Evolutionary conservation across 1,284 basidiomycete genomes (phyloP).

Genomic region (Butyriboletus appendiculatus): DNA sequence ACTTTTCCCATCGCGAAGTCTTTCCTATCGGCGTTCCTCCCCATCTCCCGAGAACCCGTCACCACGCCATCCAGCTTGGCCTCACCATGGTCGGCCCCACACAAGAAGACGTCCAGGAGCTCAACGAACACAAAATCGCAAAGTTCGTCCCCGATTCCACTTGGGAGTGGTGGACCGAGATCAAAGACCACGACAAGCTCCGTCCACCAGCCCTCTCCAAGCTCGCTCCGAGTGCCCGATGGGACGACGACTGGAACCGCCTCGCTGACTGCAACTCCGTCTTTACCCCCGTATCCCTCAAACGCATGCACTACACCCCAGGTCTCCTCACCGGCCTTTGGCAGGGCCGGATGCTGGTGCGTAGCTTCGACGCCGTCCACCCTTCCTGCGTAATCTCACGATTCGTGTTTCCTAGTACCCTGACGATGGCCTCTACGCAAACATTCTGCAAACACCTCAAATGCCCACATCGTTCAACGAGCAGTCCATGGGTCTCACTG

Average conservation of each 20-base stretch:
- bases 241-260: conserved; percentile 65
- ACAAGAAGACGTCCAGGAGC: conserved; percentile 58
- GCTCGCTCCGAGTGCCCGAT: conserved; percentile 41
- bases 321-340: conserved; percentile 57
- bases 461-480: conserved; percentile 40
- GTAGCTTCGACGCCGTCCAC: conserved; percentile 19
- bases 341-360: conserved; percentile 58
- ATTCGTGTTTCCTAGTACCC: conserved; percentile 33
- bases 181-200: conserved; percentile 39
- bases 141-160: conserved; percentile 25
- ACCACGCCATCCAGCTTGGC: conserved; percentile 39
- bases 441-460: conserved; percentile 33
- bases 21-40: conserved; percentile 46
- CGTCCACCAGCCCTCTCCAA: conserved; percentile 22
- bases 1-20: conserved; percentile 58
- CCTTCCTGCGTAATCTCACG: conserved; percentile 12
- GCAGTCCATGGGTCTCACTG: conserved; percentile 37
- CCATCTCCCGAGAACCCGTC: conserved; percentile 48
- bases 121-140: conserved; percentile 46
- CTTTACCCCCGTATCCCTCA: conserved; percentile 39
- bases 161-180: conserved; percentile 39
- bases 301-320: conserved; percentile 49
- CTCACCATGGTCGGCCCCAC: conserved; percentile 42
- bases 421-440: conserved; percentile 35
- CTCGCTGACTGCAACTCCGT: conserved; percentile 50